Base-by-base conservation (phyloP, 2,329 filamentous ascomycete genomes). In the Verticillium isaacii region DNA sequence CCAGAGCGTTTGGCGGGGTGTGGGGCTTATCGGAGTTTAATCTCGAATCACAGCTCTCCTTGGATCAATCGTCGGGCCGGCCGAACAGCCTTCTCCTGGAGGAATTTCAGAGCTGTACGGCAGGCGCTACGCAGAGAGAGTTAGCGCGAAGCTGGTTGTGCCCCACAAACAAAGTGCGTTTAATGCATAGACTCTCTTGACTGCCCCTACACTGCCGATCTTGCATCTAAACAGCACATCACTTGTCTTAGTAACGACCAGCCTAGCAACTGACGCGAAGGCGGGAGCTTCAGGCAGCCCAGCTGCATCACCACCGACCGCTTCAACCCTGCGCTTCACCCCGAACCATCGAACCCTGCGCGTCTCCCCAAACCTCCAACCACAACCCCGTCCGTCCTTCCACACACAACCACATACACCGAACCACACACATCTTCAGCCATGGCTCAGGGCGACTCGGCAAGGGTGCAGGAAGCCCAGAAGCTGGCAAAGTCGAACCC, bases 381-480 rank as follows among this genome's bases (percentile, higher is more conserved):
- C 11, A 34, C 32, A 17, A 37, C 32, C 32, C 32, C 19, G 19
- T 11, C 55, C n/a, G 17, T 6, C 55, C 4, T n/a, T 58, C 37
- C 62, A 59, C 59, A 56, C 29, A 60, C 56, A 17, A 61, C 61
- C 69, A 70, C 66, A 65, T 70, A 58, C 67, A 73, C 62, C 55
- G 45, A 23, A 66, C 57, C 70, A 74, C 19, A 29, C 52, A 50
- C 57, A 56, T 25, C 56, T 45, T 56, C 59, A 65, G 19, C 45
- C 66, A 87, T 87, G 84, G 83, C 83, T 70, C 82, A 81, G 69
- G 82, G 78, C 76, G 83, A 86, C 68, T 85, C 84, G 67, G 78
- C 79, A 71, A 79, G 89, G 82, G 89, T 97, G 84, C 87, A 89
- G 78, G 92, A 97, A 85, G 94, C 93, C 75, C 89, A 94, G 83